Base-by-base conservation (phyloP, 1,284 basidiomycete species). In the Grifola frondosa region DNA sequence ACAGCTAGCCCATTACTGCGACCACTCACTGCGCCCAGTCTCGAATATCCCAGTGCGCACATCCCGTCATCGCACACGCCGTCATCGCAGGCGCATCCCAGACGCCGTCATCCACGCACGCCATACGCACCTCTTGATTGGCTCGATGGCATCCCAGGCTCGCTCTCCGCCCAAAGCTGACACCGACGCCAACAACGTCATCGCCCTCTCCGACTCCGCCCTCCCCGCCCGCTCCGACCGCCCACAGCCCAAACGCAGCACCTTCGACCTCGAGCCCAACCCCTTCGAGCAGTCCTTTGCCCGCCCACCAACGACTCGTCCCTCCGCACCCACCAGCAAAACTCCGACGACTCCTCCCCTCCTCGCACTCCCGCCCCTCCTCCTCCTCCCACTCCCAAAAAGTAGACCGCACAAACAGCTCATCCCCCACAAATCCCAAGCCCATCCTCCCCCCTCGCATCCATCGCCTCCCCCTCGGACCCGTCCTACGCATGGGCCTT, bases 231-330 rank as follows among this genome's bases (percentile, higher is more conserved):
- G 13, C 39, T 32, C 44, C 46, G 34, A 40, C 11, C 40, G 40
- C 24, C 39, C 48, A 32, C 44, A 49, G 37, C 50, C 55, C 53
- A 77, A 72, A 20, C 77, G 81, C 54, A 75, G 74, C 32, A 84
- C 83, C 61, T 85, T 89, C 63, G 83, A 88, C 63, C 80, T 92
- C 46, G 95, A 98, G 64, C 91, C 91, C 12, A 98, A 98, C 63
- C 95, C 95, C 0, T 98, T 97, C 61, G 95, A 98, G 63, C 89
- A 93, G 67, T 95, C 91, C 39, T 98, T 97, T 66, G 81, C 81
- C 42, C 66, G 63, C 38, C 56, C 16, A 70, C 78, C 28, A 67
- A 74, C 57, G 75, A 77, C 53, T 62, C 63, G 31, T 57, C 60
- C 26, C 66, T 80, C 50, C 70, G 78, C 64, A 68, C 69, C 67